Conservation (phyloP, 1,284 basidiomycete species). For the Leccinum griseonigrum region DNA sequence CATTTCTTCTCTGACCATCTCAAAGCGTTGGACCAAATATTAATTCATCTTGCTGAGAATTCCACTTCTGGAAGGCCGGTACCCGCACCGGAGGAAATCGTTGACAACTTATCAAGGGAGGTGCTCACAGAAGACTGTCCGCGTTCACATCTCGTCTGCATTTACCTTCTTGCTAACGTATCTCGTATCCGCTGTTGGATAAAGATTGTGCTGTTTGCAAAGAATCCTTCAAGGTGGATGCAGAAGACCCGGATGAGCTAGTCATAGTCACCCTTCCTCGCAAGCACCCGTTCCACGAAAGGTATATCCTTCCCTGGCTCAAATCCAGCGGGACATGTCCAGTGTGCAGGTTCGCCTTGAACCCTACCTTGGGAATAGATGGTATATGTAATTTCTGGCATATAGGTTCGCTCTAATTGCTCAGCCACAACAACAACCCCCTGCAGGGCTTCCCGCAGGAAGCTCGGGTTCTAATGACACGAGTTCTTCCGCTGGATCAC, state of each 20-base stretch:
- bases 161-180: conserved; percentile 7
- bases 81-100: conserved; percentile 70
- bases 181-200: conserved; percentile 45
- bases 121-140: conserved; percentile 60
- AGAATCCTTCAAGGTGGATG: conserved; percentile 64
- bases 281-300: conserved; percentile 78
- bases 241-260: conserved; percentile 70
- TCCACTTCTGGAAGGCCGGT: conserved; percentile 65
- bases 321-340: conserved; percentile 84
- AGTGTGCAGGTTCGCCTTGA: conserved; percentile 63
- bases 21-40: conserved; percentile 73
- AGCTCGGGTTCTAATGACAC: conserved; percentile 13
- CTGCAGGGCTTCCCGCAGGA: conserved; percentile 23
- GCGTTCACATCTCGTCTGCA: conserved; percentile 25
- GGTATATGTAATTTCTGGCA: conserved; percentile 18
- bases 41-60: conserved; percentile 75
- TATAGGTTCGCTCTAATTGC: conserved; percentile 25
- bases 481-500: conserved; percentile 20
- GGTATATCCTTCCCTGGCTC: conserved; percentile 80
- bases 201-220: conserved; percentile 80
- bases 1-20: conserved; percentile 7
- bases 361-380: neutral
- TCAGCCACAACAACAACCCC: conserved; percentile 27
- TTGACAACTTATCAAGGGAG: conserved; percentile 59
- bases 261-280: conserved; percentile 73